These are phyloP conservation scores for Sorghum bicolor DNA, from an alignment of 176 grass and related monocot species.

Conservation along the genomic window DNA sequence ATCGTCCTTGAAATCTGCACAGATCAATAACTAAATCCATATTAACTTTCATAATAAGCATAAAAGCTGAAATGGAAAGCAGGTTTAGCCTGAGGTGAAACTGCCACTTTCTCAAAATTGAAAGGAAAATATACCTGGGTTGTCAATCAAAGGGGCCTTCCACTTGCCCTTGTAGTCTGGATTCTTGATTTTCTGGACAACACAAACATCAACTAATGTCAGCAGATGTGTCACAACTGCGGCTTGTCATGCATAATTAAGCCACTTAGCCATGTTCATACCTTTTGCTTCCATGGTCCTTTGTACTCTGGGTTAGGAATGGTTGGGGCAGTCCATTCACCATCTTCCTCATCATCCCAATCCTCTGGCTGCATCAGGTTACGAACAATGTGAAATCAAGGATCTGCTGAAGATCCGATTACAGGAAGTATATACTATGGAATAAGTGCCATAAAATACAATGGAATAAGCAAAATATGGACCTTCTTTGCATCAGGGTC, in stretches of 20 bases:
- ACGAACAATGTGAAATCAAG: background rate
- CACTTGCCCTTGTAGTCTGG: constrained; percentile 73
- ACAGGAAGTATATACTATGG: background rate
- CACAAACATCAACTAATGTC: background rate
- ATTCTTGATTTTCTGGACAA: constrained; percentile 70
- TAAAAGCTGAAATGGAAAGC: background rate
- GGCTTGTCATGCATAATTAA: background rate
- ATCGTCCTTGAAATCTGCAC: constrained; percentile 80
- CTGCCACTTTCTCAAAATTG: background rate
- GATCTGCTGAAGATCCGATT: background rate
- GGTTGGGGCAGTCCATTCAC: constrained; percentile 89
- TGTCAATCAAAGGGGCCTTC: constrained; percentile 76
- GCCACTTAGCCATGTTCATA: background rate
- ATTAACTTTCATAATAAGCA: background rate
- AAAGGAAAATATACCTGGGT: constrained; percentile 48
- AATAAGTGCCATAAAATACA: background rate
- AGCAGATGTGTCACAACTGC: background rate
- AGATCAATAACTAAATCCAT: background rate
- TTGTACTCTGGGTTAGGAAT: constrained; percentile 95
- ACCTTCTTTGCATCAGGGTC: constrained; percentile 94
- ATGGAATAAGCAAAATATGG: background rate
- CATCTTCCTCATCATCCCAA: constrained; percentile 96
- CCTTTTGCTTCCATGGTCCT: constrained; percentile 92
- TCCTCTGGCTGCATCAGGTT: constrained; percentile 72
- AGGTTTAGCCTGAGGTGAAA: background rate